Evolutionary conservation across 2,329 filamentous ascomycete species (phyloP).

Genomic region (Calonectria hawksworthii): DNA sequence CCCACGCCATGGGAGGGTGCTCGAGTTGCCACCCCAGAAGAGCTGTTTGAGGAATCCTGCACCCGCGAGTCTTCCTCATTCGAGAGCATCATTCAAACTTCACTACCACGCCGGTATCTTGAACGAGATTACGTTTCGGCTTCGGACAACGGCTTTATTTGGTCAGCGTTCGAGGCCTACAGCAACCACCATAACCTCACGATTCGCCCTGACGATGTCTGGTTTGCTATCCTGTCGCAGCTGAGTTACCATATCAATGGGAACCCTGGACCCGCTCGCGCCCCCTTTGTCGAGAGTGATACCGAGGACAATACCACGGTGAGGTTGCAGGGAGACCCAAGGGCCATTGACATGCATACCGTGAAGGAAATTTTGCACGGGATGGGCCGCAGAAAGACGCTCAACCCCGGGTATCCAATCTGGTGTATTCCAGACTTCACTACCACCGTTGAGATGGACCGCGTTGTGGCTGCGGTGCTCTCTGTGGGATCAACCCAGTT

Average conservation of each 20-base stretch:
- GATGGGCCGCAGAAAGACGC: slow-evolving; percentile 56
- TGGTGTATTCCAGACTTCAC: slow-evolving; percentile 67
- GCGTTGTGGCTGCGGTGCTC: slow-evolving; percentile 57
- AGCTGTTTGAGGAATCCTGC: neutral
- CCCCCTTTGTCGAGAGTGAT: slow-evolving; percentile 57
- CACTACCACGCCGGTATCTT: neutral
- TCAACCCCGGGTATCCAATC: slow-evolving; percentile 53
- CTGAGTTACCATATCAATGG: slow-evolving; percentile 61
- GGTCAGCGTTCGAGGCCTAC: slow-evolving; percentile 55
- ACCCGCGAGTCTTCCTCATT: neutral
- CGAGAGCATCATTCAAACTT: neutral
- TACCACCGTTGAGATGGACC: slow-evolving; percentile 63
- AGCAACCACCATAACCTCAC: slow-evolving; percentile 59
- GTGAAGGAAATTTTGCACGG: neutral
- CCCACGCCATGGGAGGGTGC: neutral
- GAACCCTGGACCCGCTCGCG: slow-evolving; percentile 58
- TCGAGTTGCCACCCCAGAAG: neutral
- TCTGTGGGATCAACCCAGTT: slow-evolving; percentile 66
- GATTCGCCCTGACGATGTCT: slow-evolving; percentile 66
- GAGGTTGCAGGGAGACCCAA: slow-evolving; percentile 11
- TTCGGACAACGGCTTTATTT: slow-evolving; percentile 55
- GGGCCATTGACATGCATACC: neutral
- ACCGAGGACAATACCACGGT: slow-evolving; percentile 37
- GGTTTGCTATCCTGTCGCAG: slow-evolving; percentile 65
- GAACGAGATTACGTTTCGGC: neutral